Base-by-base conservation (phyloP, 2,329 filamentous ascomycete species). In the Pyrenophora tritici-repentis region DNA sequence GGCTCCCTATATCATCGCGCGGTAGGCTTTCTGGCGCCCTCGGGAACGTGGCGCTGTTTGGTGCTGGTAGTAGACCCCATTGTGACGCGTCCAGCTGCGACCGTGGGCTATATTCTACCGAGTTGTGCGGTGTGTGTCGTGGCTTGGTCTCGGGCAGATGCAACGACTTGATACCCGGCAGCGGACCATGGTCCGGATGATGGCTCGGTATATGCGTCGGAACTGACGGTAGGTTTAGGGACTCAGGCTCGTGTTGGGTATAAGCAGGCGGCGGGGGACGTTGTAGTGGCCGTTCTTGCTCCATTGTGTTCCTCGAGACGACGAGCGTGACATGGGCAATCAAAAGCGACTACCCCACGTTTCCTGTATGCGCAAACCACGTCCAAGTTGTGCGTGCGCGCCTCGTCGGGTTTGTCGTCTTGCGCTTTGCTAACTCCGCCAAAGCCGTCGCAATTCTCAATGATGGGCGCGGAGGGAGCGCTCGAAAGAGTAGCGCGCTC, bases 121-220 rank as follows among this genome's bases (percentile, higher is more conserved):
- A 61, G 29, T 57, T 59, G 65, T 55, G 67, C 32, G 65, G 60
- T 26, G 53, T 48, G 44, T 66, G 66, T 22, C 62, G 54, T 36
- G 54, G 41, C 22, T 62, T 65, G 36, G 68, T 65, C 39, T 70
- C 61, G 22, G 68, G 67, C 52, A 76, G 70, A 31, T 75, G 70
- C 26, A 80, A 73, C 20, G 76, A 75, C 58, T 72, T 73, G 42
- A 80, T 71, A 54, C 76, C 74, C 4, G 78, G 78, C 20, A 80
- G 68, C 39, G 76, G 63, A 20, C 56, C 63, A 51, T 59, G 58
- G 36, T 54, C 33, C 42, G 48, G 50, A 37, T 60, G 32, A 24
- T 53, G 41, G 10, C 56, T 58, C 18, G 73, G 66, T 8, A 66
- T 62, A 48, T 75, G 71, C 8, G 68, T 74, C 6, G 75, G 75